phyloP scores from a whole-genome alignment of 495 filamentous ascomycete species.

The Penicillium pancosmium region DNA sequence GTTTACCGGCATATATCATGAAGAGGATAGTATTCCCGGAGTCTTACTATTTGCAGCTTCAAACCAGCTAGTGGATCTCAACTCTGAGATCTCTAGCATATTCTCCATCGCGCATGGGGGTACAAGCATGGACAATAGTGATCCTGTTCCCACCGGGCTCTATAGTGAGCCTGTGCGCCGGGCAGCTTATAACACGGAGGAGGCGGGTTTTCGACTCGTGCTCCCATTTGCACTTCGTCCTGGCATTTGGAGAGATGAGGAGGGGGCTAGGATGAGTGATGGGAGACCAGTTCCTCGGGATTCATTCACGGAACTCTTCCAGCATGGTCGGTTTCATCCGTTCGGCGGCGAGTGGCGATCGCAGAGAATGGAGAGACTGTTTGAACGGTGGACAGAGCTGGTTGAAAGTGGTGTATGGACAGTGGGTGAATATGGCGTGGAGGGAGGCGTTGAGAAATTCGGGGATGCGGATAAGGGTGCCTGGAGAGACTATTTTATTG shows the following conservation, averaged over 20 bases:
- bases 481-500: constrained; percentile 38
- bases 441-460: constrained; percentile 44
- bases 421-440: constrained; percentile 42
- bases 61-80: constrained; percentile 23
- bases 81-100: constrained; percentile 12
- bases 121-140: constrained; percentile 15
- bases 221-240: constrained; percentile 23
- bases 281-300: constrained; percentile 23
- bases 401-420: constrained; percentile 44
- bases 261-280: constrained; percentile 36
- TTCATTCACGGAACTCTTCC: constrained; percentile 36
- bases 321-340: constrained; percentile 39
- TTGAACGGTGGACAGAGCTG: constrained; percentile 34
- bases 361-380: constrained; percentile 40
- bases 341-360: constrained; percentile 37
- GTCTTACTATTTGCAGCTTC: constrained; percentile 28
- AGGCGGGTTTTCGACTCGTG: constrained; percentile 25
- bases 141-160: constrained; percentile 23
- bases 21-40: constrained; percentile 20
- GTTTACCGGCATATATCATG: constrained; percentile 22
- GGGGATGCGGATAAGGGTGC: constrained; percentile 35
- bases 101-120: constrained; percentile 1
- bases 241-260: neutral
- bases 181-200: constrained; percentile 11
- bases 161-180: constrained; percentile 22